Percentiles rank a stretch among this genome's conserved stretches.
These are phyloP conservation scores for Ampelocalamus luodianensis DNA, from an alignment of 176 grass and related monocot species.

Conservation along the genomic window DNA sequence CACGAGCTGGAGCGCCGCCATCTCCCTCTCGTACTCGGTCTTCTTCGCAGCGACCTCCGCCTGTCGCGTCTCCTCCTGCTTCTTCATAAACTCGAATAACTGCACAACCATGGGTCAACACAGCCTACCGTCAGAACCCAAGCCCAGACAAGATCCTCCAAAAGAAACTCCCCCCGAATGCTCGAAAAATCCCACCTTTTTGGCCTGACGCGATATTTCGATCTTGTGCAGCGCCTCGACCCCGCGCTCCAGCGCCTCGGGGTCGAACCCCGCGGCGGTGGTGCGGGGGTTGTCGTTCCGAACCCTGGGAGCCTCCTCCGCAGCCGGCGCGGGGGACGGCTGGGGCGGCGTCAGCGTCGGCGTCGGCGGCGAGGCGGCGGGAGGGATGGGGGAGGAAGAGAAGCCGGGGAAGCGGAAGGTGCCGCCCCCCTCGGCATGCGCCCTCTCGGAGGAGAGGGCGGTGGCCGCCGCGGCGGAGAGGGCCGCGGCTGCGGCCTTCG, in stretches of 20 bases:
- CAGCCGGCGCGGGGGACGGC: conserved; percentile 18
- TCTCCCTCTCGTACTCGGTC: conserved; percentile 53
- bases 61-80: conserved; percentile 73
- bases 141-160: neutral
- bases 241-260: conserved; percentile 63
- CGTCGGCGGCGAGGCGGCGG: conserved; percentile 1
- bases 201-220: conserved; percentile 40
- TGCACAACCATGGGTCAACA: conserved; percentile 35
- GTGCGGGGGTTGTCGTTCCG: conserved; percentile 80
- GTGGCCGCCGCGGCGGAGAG: conserved; percentile 48
- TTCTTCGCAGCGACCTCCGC: conserved; percentile 57
- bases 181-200: conserved; percentile 53
- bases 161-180: neutral
- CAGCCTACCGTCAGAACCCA: neutral
- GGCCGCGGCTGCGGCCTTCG: conserved; percentile 51
- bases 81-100: conserved; percentile 75
- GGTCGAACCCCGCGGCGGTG: conserved; percentile 73
- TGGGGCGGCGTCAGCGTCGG: conserved; percentile 14
- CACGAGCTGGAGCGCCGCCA: conserved; percentile 68
- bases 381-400: conserved; percentile 35
- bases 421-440: conserved; percentile 44
- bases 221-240: conserved; percentile 54
- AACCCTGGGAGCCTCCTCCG: conserved; percentile 54
- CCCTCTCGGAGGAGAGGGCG: conserved; percentile 44
- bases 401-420: conserved; percentile 60